Evolutionary conservation across 2,329 filamentous ascomycete genomes (phyloP), one percentile per base, ranked within the genome.

Genomic region (Fusarium pininemorale): DNA sequence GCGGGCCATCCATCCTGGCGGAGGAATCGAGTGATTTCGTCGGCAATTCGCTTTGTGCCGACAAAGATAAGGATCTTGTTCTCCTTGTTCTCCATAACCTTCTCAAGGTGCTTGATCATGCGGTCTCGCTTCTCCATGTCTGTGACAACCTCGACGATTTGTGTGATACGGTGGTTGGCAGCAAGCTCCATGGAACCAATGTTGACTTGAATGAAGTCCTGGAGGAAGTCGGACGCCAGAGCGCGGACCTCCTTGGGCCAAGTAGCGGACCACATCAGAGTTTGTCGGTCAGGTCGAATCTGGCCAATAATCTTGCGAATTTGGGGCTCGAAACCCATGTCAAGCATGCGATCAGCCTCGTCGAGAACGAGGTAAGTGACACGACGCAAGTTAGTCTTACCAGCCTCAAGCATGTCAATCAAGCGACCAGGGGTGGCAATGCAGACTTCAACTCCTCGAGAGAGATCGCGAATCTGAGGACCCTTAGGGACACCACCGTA

Each of bases 251-350:
- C 96, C 90, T 98, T 98, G 80, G 96, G 96, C 95, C 96, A 99
- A 12, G 96, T 99, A 78, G 96, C 96, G 70, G 96, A 99, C 94
- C 96, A 99, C 95, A 99, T 98, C 88, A 96, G 96, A 73, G 96
- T 99, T 85, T 99, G 96, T 89, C 96, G 93, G 83, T 99, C 96
- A 61, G 96, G 96, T 78, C 96, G 94, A 84, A 98, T 98, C 87
- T 99, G 96, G 74, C 93, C 90, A 78, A 99, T 95, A 77, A 99
- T 98, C 88, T 98, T 98, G 87, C 96, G 94, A 80, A 99, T 98
- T 84, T 98, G 96, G 77, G 96, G 96, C 87, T 99, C 96, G 86
- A 99, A 98, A 91, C 96, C 96, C 96, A 99, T 99, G 87, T 99
- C 96, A 83, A 99, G 89, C 96, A 99, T 99, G 81, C 96, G 96